These are phyloP conservation scores for Xylaria sp. DNA, from an alignment of 2,329 filamentous ascomycete species.

Conservation along the genomic window DNA sequence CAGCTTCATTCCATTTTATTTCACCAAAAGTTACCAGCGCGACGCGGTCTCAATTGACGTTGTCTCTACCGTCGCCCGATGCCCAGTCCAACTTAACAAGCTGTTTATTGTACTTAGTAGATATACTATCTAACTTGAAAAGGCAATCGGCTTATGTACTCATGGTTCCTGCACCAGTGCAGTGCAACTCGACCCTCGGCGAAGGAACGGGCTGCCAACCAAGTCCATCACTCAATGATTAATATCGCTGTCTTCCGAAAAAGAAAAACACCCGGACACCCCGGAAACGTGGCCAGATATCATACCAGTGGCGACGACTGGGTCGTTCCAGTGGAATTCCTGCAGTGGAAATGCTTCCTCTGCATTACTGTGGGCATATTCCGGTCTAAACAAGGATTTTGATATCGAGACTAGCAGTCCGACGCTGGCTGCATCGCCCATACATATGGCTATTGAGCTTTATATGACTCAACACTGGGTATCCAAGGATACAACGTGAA, in stretches of 20 bases:
- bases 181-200: background rate
- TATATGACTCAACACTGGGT: background rate
- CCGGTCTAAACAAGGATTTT: background rate
- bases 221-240: background rate
- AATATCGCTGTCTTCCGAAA: slow-evolving; percentile 7
- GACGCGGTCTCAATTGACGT: no score
- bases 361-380: background rate
- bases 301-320: background rate
- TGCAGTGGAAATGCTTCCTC: background rate
- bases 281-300: slow-evolving; percentile 2
- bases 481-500: background rate
- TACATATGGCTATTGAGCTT: background rate
- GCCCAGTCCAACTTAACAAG: no score
- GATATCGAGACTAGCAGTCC: background rate
- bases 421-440: background rate
- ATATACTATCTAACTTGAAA: background rate
- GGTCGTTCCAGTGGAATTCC: background rate
- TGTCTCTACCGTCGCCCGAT: no score
- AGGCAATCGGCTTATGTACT: background rate
- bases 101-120: background rate
- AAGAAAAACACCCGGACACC: slow-evolving; percentile 1
- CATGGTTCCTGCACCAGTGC: slow-evolving; percentile 7
- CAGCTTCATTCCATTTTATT: no score
- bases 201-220: background rate
- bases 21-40: no score